Evolutionary conservation across 2,329 filamentous ascomycete genomes (phyloP).

Genomic region (Sporothrix pseudoabietina): DNA sequence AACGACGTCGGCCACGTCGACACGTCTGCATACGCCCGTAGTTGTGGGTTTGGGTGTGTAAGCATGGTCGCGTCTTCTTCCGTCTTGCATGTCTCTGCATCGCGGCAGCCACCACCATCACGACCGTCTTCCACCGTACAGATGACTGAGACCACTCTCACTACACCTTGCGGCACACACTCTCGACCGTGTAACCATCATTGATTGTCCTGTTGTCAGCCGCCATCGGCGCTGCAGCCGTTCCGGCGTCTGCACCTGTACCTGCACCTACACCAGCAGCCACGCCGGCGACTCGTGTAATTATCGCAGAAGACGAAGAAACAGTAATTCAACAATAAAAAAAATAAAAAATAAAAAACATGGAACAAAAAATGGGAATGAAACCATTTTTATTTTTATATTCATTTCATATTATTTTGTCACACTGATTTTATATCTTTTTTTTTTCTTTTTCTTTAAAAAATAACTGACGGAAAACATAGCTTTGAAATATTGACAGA

Average conservation of each 20-base stretch:
- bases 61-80: not conserved
- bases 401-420: not conserved
- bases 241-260: no score
- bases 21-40: not conserved
- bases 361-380: no score
- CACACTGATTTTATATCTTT: not conserved
- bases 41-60: not conserved
- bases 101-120: not conserved
- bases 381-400: not conserved
- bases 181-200: not conserved
- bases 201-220: not conserved
- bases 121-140: not conserved
- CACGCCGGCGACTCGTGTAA: no score
- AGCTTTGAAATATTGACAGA: not conserved
- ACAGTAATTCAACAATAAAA: no score
- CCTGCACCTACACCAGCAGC: no score
- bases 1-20: not conserved
- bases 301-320: no score
- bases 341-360: no score
- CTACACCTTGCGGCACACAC: not conserved
- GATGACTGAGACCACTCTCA: not conserved
- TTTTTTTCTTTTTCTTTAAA: not conserved
- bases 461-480: not conserved
- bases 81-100: not conserved
- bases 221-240: no score